Percentiles rank a stretch among this genome's conserved stretches.
These are phyloP conservation scores for Cytospora piceae DNA, from an alignment of 2,329 filamentous ascomycete species.

Conservation along the genomic window DNA sequence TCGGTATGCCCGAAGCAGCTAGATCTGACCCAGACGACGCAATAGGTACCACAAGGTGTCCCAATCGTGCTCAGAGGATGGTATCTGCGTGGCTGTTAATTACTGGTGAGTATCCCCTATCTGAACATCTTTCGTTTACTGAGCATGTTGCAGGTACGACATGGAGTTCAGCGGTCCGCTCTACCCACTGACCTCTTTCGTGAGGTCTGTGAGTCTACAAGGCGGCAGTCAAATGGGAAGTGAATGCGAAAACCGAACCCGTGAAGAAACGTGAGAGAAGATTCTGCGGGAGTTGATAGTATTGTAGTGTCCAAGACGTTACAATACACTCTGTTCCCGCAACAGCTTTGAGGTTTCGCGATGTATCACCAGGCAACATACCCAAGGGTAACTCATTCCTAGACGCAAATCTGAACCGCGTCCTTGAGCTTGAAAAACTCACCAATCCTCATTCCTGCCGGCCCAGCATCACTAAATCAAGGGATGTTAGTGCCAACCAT, in stretches of 20 bases:
- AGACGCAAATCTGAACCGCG: not conserved
- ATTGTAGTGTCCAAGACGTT: not conserved
- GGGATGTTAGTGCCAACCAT: no score
- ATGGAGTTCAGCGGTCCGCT: slow-evolving; percentile 60
- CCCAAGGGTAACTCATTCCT: not conserved
- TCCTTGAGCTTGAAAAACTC: not conserved
- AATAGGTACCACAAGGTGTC: slow-evolving; percentile 77
- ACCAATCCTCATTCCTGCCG: no score
- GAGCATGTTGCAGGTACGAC: slow-evolving; percentile 53
- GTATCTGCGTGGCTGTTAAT: slow-evolving; percentile 77
- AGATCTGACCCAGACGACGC: not conserved
- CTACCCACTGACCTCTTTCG: slow-evolving; percentile 52
- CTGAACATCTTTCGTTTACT: not conserved
- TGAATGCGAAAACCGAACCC: not conserved
- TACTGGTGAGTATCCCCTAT: slow-evolving; percentile 64
- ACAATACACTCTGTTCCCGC: not conserved
- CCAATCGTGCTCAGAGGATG: slow-evolving; percentile 69
- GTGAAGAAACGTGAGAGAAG: not conserved
- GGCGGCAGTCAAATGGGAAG: not conserved
- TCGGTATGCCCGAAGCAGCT: not conserved
- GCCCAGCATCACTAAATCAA: no score
- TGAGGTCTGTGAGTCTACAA: slow-evolving; percentile 28
- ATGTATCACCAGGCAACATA: not conserved
- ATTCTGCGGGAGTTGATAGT: not conserved
- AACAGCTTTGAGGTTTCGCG: not conserved